phyloP scores from a whole-genome alignment of 257 asterid genomes.

The Apocynum venetum region DNA sequence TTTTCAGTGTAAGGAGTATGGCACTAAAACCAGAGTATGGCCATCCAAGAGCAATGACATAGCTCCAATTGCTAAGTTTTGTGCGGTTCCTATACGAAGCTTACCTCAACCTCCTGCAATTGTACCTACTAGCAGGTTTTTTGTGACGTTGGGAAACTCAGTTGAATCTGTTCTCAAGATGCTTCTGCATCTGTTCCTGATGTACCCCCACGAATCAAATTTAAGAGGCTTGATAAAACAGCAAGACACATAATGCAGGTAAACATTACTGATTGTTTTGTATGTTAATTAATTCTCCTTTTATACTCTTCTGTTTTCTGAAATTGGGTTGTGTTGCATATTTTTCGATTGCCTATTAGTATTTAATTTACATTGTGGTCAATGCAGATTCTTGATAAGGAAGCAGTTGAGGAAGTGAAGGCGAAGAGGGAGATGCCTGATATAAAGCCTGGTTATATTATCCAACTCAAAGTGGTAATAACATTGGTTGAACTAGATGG shows the following conservation, averaged over 20 bases:
- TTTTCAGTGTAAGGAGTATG: conserved; percentile 37
- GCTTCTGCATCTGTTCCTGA: conserved; percentile 35
- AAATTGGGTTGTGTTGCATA: not conserved
- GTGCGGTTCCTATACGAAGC: conserved; percentile 29
- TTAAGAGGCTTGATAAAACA: conserved; percentile 93
- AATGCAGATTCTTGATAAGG: conserved; percentile 83
- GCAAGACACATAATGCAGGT: conserved; percentile 98
- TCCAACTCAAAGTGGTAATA: conserved; percentile 90
- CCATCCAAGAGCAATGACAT: conserved; percentile 27
- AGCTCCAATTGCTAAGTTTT: conserved; percentile 29
- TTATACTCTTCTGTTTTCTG: conserved; percentile 6
- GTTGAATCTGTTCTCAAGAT: conserved; percentile 39
- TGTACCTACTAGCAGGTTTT: conserved; percentile 34
- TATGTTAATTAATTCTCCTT: not conserved
- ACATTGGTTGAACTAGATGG: not conserved
- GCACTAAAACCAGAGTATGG: conserved; percentile 21
- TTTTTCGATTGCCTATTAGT: not conserved
- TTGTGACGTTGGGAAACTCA: conserved; percentile 35
- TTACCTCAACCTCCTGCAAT: conserved; percentile 28
- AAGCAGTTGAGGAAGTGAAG: conserved; percentile 83
- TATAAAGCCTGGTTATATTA: conserved; percentile 74
- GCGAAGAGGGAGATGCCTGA: conserved; percentile 74
- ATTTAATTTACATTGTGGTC: conserved; percentile 16
- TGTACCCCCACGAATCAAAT: conserved; percentile 61
- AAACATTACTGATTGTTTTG: conserved; percentile 2